phyloP scores from a whole-genome alignment of 208 protist species.

The Zelonia costaricensis region DNA sequence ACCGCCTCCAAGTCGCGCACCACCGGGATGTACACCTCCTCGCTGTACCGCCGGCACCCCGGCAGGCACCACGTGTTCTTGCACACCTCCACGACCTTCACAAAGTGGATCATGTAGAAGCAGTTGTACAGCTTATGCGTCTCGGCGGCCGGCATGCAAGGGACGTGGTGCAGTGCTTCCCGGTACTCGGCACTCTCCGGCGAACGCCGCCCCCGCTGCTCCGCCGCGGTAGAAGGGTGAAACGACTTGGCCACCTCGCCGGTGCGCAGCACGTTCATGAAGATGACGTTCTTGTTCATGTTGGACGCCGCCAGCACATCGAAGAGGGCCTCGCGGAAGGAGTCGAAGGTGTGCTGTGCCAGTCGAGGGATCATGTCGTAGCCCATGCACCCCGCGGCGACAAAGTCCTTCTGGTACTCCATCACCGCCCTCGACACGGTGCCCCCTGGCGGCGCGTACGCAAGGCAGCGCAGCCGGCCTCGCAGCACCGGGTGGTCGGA shows the following conservation, averaged over 20 bases:
- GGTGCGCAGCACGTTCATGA: constrained; percentile 49
- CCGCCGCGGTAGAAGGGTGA: constrained; percentile 21
- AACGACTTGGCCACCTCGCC: constrained; percentile 23
- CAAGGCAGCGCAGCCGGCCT: constrained; percentile 63
- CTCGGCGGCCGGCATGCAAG: constrained; percentile 21
- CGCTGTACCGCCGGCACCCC: constrained; percentile 30
- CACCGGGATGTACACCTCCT: constrained; percentile 67
- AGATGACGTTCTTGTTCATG: constrained; percentile 68
- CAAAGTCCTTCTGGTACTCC: constrained; percentile 67
- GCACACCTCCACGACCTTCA: constrained; percentile 54
- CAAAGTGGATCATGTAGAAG: constrained; percentile 66
- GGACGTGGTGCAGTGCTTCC: constrained; percentile 27
- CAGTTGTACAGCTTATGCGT: constrained; percentile 60
- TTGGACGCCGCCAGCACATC: constrained; percentile 57
- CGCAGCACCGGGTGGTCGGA: constrained; percentile 47
- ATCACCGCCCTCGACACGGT: constrained; percentile 67
- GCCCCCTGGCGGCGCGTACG: constrained; percentile 82
- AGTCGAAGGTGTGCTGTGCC: constrained; percentile 78
- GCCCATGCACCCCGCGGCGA: constrained; percentile 64
- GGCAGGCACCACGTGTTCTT: constrained; percentile 4
- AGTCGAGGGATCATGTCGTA: constrained; percentile 84
- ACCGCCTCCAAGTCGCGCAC: constrained; percentile 57
- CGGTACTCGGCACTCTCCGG: constrained; percentile 41
- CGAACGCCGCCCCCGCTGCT: constrained; percentile 1
- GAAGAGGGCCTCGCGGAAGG: constrained; percentile 74